Base-by-base conservation (phyloP, 257 asterid species). In the Cordia subcordata region DNA sequence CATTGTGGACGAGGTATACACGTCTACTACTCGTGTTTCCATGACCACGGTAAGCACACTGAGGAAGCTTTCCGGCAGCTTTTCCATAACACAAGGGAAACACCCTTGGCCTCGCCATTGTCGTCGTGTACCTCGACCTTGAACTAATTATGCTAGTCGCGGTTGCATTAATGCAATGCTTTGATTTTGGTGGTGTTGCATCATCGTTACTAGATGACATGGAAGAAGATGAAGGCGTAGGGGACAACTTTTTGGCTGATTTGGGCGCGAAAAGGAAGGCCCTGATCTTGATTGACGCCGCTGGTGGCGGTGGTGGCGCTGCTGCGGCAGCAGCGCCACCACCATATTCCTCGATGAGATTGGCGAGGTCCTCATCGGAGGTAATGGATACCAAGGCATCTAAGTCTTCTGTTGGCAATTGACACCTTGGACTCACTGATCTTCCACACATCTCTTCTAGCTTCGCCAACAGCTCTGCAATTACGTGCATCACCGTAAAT, bases 281-380 rank as follows among this genome's bases (percentile, higher is more conserved):
- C 55, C 94, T 72, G 51, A 90, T 87, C 69, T 89, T 89, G 52
- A 70, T 59, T 5, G 83, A 57, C 1, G 79, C 49, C 58, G 75
- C 46, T 10, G 77, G 9, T 33, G 85, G 38, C 12, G 52, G 66
- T 23, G 53, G 65, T 70, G 0, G 54, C 17, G 38, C 12, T 49
- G 66, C 22, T 51, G 65, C 69, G 0, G 54, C 17, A 5, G 57
- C 38, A 11, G 83, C 76, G 11, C 49, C 75, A 21, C 64, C 79
- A n/a, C 82, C 85, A 72, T 87, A 85, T 76, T 90, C 97, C 75
- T 90, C 97, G 51, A 87, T 75, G 61, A 90, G 81, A 69, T 82
- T 81, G 13, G 76, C 75, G 0, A 90, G 87, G 74, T 90, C 96
- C 63, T 90, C 94, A 20, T 85, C 94, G 39, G 85, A 84, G 46